A percentile compares a stretch with the other conserved stretches of the same genome.
Evolutionary conservation across 331 rosid genomes (phyloP).

Genomic region (Quercus tomentella): DNA sequence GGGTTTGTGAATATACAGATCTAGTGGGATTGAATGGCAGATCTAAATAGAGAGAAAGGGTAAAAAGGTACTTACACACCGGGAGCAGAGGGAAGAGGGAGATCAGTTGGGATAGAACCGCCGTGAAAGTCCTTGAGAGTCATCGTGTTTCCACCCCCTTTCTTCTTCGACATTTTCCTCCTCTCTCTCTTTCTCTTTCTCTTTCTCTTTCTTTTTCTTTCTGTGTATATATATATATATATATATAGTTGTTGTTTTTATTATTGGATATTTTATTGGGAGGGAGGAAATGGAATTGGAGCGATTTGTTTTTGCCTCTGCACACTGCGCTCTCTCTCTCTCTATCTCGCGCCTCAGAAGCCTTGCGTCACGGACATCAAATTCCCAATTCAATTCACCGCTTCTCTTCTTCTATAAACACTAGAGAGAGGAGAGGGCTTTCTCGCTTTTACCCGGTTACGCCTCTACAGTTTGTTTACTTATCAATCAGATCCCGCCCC

Average conservation of each 20-base stretch:
- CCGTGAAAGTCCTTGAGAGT: slow-evolving; percentile 98
- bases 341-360: too few species aligned
- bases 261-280: background rate
- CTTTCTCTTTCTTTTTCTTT: background rate
- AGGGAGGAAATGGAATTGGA: too few species aligned
- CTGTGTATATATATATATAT: background rate
- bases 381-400: too few species aligned
- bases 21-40: slow-evolving; percentile 1
- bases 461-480: too few species aligned
- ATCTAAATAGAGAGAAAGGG: background rate
- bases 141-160: slow-evolving; percentile 83
- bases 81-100: slow-evolving; percentile 96
- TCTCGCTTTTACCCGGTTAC: too few species aligned
- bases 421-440: too few species aligned
- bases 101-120: slow-evolving; percentile 93
- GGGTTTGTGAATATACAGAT: slow-evolving; percentile 20
- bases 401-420: too few species aligned
- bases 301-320: too few species aligned
- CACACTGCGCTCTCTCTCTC: too few species aligned
- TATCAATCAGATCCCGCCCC: too few species aligned
- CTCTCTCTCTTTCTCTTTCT: slow-evolving; percentile 13
- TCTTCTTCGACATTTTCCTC: slow-evolving; percentile 92
- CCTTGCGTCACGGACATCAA: too few species aligned
- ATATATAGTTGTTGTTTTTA: too few species aligned
- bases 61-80: slow-evolving; percentile 75